Evolutionary conservation across 225 moss, liverwort and hornwort genomes (phyloP).

Genomic region (Straminergon stramineum): DNA sequence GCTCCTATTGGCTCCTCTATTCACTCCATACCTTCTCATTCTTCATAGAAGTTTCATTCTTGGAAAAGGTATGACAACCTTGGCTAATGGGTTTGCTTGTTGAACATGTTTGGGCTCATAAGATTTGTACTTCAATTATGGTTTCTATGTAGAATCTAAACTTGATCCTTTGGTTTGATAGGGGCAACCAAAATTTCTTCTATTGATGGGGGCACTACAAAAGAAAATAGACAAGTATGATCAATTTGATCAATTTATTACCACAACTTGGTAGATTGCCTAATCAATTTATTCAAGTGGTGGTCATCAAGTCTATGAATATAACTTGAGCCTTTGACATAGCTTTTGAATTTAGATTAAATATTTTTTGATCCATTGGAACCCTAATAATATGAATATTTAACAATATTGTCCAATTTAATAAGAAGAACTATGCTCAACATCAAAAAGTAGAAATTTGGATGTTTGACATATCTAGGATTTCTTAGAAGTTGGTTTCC

Average conservation of each 20-base stretch:
- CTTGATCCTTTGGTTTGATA: not conserved
- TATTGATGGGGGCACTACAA: accelerated
- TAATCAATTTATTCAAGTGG: accelerated
- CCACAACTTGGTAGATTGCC: not conserved
- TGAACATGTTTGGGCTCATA: not conserved
- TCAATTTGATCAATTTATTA: no score
- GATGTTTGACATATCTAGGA: not conserved
- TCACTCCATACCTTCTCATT: no score
- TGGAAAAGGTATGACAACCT: no score
- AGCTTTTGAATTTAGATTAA: no score
- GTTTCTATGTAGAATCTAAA: not conserved
- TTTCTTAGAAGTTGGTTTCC: not conserved
- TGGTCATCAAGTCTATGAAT: not conserved
- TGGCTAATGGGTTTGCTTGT: not conserved
- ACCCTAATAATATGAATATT: not conserved
- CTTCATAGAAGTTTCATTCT: no score
- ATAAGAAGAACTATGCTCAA: no score
- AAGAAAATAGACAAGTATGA: not conserved
- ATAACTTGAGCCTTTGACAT: not conserved
- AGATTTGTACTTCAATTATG: not conserved
- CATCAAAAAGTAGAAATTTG: not conserved
- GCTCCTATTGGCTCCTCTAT: no score
- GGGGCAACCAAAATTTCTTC: not conserved
- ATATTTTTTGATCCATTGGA: not conserved
- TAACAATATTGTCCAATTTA: not conserved